Evolutionary conservation across 2,329 filamentous ascomycete species (phyloP).

Genomic region (Xylariaceae sp.): DNA sequence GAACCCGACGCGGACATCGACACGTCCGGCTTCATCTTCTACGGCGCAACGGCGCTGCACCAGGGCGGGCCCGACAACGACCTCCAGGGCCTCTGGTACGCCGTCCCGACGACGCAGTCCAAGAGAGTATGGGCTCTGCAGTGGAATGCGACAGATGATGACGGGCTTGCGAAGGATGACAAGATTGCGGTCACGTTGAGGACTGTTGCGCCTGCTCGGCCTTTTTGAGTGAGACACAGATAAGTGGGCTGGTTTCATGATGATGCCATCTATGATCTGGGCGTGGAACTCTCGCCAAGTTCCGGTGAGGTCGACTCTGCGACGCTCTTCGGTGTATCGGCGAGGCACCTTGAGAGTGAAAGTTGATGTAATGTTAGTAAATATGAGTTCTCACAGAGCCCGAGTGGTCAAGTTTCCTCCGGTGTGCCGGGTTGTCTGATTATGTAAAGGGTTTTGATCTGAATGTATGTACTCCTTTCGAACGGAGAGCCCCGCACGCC

Average conservation of each 20-base stretch:
- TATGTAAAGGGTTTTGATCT: no score
- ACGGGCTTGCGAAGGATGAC: not conserved
- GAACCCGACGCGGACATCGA: constrained; percentile 6
- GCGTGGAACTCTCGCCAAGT: no score
- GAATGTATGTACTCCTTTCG: no score
- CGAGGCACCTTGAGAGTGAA: no score
- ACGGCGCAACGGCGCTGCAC: constrained; percentile 21
- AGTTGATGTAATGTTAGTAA: no score
- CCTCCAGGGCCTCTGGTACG: constrained; percentile 23
- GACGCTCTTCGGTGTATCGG: no score
- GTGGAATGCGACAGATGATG: constrained; percentile 21
- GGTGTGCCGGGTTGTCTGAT: no score
- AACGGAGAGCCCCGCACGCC: no score
- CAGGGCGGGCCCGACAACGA: constrained; percentile 5
- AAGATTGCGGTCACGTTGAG: constrained; percentile 19
- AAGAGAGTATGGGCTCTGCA: constrained; percentile 20
- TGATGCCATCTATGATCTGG: no score
- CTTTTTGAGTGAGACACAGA: not conserved
- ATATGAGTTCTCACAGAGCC: no score
- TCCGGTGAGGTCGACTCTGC: no score
- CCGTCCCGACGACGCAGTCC: constrained; percentile 14
- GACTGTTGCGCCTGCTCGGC: constrained; percentile 13
- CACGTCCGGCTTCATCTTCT: constrained; percentile 25
- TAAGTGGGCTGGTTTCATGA: not conserved
- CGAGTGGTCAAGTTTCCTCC: no score